A percentile compares a stretch with the other conserved stretches of the same genome.
Evolutionary conservation across 768 basidiomycete species (phyloP).

Genomic region (Lyophyllum shimeji): DNA sequence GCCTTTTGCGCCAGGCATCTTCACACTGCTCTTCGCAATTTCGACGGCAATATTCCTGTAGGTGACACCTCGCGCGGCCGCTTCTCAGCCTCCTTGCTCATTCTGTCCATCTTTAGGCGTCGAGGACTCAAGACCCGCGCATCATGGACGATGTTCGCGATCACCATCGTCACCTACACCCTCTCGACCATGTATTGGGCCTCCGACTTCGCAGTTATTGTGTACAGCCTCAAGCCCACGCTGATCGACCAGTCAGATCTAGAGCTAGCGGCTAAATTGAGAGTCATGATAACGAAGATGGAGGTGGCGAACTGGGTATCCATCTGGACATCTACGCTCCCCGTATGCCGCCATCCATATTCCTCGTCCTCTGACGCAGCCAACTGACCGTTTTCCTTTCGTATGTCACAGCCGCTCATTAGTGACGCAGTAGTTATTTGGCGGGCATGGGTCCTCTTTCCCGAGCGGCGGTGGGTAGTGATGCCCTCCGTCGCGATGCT

Average conservation of each 20-base stretch:
- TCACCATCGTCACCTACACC: constrained; percentile 1
- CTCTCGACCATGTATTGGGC: constrained; percentile 9
- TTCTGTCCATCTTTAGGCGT: background rate
- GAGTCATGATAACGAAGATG: background rate
- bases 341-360: background rate
- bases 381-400: constrained; percentile 5
- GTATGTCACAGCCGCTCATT: constrained; percentile 15
- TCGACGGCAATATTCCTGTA: constrained; percentile 36
- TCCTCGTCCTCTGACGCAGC: constrained; percentile 16
- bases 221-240: background rate
- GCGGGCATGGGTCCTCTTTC: constrained; percentile 9
- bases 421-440: constrained; percentile 11
- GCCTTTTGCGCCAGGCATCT: background rate
- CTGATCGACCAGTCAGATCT: background rate
- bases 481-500: background rate
- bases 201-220: constrained; percentile 1
- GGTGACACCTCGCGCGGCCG: constrained; percentile 18
- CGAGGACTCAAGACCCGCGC: constrained; percentile 8
- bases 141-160: constrained; percentile 3
- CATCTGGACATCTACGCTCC: background rate
- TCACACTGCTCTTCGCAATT: constrained; percentile 18
- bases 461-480: constrained; percentile 2
- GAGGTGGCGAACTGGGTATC: background rate
- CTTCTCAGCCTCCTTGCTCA: constrained; percentile 10
- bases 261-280: background rate